Conservation (phyloP, 768 basidiomycete genomes). For the Lactarius deliciosus region DNA sequence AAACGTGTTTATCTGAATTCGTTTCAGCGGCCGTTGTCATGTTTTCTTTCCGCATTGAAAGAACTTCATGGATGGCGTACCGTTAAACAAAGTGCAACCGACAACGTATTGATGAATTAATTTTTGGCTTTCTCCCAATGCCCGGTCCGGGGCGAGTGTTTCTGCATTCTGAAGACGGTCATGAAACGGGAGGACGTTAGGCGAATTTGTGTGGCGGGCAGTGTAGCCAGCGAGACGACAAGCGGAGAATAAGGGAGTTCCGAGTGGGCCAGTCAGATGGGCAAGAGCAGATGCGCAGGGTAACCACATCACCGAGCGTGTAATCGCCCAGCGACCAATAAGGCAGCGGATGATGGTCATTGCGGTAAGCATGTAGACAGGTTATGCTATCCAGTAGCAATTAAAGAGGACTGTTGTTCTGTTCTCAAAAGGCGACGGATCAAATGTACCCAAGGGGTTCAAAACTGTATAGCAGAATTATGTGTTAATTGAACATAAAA, state of each 20-base stretch:
- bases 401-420: no score
- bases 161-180: conserved; percentile 43
- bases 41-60: background rate
- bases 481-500: no score
- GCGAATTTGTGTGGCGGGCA: background rate
- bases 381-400: no score
- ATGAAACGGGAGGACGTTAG: conserved; percentile 42
- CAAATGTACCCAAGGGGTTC: no score
- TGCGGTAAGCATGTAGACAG: no score
- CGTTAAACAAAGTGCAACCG: background rate
- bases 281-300: background rate
- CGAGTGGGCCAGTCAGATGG: background rate
- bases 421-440: no score
- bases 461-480: no score
- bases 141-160: conserved; percentile 64
- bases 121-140: conserved; percentile 57
- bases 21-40: background rate
- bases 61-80: background rate
- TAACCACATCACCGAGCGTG: no score
- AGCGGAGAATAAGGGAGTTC: background rate
- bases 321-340: no score
- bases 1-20: background rate
- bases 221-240: conserved; percentile 4
- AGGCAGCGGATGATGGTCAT: no score
- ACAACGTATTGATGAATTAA: conserved; percentile 49